A percentile compares a stretch with the other conserved stretches of the same genome.
phyloP scores from a whole-genome alignment of 371 early-diverging fungal species.

The Syncephalastrum racemosum region DNA sequence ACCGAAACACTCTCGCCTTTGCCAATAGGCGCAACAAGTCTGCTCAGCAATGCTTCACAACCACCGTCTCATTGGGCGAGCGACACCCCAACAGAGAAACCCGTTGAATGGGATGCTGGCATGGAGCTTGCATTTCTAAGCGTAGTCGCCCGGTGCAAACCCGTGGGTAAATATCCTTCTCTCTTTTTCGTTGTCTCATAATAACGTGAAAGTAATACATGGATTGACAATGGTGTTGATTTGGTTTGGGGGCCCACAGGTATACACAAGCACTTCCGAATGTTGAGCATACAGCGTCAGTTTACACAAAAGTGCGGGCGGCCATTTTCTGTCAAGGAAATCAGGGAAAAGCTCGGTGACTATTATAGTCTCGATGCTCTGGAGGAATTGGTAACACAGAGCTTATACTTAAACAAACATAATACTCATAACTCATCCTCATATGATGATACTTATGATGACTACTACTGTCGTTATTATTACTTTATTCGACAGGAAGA shows the following conservation, averaged over 20 bases:
- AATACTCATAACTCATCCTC: neutral
- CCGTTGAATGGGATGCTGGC: conserved; percentile 54
- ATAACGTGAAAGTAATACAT: too few relatives aligned
- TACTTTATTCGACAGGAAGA: neutral
- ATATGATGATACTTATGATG: neutral
- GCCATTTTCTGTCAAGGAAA: conserved; percentile 46
- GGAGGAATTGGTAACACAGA: conserved; percentile 51
- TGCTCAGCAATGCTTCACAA: too few relatives aligned
- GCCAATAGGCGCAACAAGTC: too few relatives aligned
- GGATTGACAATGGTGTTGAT: conserved; percentile 1
- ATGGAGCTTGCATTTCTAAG: conserved; percentile 61
- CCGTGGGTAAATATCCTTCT: conserved; percentile 48
- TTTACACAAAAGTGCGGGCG: conserved; percentile 54
- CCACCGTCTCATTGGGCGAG: neutral
- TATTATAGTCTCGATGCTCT: conserved; percentile 57
- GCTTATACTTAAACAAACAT: neutral
- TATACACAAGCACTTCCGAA: conserved; percentile 64
- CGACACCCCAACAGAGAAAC: conserved; percentile 1
- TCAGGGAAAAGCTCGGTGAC: conserved; percentile 52
- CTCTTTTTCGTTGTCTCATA: neutral
- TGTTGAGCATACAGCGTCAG: conserved; percentile 58
- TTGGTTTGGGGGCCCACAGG: conserved; percentile 32
- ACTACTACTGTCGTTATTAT: conserved; percentile 1
- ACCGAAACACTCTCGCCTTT: neutral
- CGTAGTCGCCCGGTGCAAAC: conserved; percentile 59